These are phyloP conservation scores for Durusdinium trenchii DNA, from an alignment of 73 alveolate species.

Conservation along the genomic window DNA sequence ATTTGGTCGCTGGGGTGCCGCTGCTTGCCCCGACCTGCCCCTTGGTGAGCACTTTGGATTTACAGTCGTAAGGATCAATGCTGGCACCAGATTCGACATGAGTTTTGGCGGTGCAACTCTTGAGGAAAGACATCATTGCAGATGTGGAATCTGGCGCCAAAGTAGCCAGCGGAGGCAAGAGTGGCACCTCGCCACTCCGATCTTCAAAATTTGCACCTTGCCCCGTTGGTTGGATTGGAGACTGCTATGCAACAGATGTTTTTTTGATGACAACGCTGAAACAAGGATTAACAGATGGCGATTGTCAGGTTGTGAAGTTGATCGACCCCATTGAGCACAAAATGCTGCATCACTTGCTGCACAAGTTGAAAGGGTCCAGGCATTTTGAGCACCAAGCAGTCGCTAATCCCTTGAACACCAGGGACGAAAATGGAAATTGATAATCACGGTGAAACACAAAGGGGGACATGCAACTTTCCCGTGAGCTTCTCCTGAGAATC, in stretches of 20 bases:
- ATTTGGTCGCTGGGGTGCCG: constrained; percentile 45
- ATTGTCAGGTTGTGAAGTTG: constrained; percentile 38
- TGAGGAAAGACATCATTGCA: background rate
- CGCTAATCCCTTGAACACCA: background rate
- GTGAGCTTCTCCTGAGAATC: background rate
- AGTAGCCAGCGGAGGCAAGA: constrained; percentile 50
- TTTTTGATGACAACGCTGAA: background rate
- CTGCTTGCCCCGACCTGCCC: background rate
- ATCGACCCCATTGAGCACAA: constrained; percentile 54
- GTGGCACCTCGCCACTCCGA: constrained; percentile 59
- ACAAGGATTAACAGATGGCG: background rate
- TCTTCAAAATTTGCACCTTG: background rate
- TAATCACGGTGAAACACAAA: background rate
- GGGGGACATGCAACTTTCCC: too few species aligned
- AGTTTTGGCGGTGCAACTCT: background rate
- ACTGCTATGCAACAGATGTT: background rate
- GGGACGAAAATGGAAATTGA: background rate
- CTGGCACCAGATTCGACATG: background rate
- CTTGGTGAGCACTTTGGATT: background rate
- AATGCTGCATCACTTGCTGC: constrained; percentile 4
- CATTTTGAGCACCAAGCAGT: background rate
- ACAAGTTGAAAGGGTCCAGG: constrained; percentile 35
- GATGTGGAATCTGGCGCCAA: background rate
- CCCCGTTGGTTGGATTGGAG: background rate
- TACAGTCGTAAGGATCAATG: background rate